These are phyloP conservation scores for Acacia concinna DNA, from an alignment of 331 rosid species.

Conservation along the genomic window DNA sequence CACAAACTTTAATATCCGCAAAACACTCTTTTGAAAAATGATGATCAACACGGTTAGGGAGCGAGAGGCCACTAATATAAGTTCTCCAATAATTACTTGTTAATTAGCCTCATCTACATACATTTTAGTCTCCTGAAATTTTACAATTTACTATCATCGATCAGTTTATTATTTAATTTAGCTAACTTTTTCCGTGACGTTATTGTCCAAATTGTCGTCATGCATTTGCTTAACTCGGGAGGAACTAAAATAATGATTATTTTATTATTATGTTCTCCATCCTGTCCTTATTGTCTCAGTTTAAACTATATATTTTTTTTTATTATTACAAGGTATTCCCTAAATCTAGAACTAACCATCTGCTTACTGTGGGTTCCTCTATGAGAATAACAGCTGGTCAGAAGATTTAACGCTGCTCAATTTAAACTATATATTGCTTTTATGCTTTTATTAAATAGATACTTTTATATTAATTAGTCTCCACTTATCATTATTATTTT, in stretches of 20 bases:
- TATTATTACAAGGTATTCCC: no score
- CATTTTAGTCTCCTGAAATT: neutral
- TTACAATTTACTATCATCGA: neutral
- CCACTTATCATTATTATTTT: no score
- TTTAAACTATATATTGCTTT: no score
- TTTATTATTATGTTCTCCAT: neutral
- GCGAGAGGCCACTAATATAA: neutral
- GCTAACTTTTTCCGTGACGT: no score
- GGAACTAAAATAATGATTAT: neutral
- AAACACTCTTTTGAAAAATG: neutral
- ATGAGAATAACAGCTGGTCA: no score
- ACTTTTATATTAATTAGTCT: no score
- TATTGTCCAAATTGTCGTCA: neutral
- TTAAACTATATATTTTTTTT: no score
- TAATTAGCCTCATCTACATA: neutral
- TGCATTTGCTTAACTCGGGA: neutral
- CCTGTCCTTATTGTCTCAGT: no score
- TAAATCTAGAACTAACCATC: no score
- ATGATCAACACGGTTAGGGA: neutral
- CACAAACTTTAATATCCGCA: neutral
- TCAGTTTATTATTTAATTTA: neutral
- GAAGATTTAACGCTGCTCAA: no score
- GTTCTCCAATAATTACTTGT: neutral
- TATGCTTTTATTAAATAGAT: no score
- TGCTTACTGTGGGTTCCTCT: no score